Evolutionary conservation across 805 yeast species (phyloP).

Genomic region (Kodamaea restingae): DNA sequence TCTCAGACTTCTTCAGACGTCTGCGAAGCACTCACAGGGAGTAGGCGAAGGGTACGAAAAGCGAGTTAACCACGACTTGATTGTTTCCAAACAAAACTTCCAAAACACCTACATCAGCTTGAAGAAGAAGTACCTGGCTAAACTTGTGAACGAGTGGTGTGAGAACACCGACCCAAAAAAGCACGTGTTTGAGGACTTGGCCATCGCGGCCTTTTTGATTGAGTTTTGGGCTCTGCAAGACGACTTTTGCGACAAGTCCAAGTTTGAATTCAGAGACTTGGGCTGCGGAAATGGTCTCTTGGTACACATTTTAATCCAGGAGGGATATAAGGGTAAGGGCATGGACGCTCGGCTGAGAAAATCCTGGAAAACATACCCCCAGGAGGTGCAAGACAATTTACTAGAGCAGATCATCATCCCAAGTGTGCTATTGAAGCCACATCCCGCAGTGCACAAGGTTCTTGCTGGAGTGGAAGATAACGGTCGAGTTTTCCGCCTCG

Average conservation of each 20-base stretch:
- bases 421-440: slow-evolving; percentile 61
- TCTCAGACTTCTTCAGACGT: slow-evolving; percentile 70
- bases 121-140: slow-evolving; percentile 76
- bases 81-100: slow-evolving; percentile 76
- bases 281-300: slow-evolving; percentile 95
- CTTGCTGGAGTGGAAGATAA: slow-evolving; percentile 57
- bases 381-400: slow-evolving; percentile 52
- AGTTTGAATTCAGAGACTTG: slow-evolving; percentile 74
- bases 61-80: slow-evolving; percentile 81
- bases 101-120: slow-evolving; percentile 77
- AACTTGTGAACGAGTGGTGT: slow-evolving; percentile 78
- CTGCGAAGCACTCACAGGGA: slow-evolving; percentile 79
- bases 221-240: slow-evolving; percentile 66
- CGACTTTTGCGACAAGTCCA: slow-evolving; percentile 38
- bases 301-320: slow-evolving; percentile 68
- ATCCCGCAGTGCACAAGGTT: slow-evolving; percentile 52
- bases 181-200: slow-evolving; percentile 94
- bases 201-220: slow-evolving; percentile 90
- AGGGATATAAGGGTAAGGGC: slow-evolving; percentile 81
- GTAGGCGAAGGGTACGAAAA: slow-evolving; percentile 81
- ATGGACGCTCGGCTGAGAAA: slow-evolving; percentile 87
- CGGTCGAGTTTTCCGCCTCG: slow-evolving; percentile 51
- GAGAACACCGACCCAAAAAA: slow-evolving; percentile 93
- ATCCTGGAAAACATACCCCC: slow-evolving; percentile 78
- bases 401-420: slow-evolving; percentile 85